Evolutionary conservation across 257 asterid species (phyloP).

Genomic region (Nicotiana benthamiana): DNA sequence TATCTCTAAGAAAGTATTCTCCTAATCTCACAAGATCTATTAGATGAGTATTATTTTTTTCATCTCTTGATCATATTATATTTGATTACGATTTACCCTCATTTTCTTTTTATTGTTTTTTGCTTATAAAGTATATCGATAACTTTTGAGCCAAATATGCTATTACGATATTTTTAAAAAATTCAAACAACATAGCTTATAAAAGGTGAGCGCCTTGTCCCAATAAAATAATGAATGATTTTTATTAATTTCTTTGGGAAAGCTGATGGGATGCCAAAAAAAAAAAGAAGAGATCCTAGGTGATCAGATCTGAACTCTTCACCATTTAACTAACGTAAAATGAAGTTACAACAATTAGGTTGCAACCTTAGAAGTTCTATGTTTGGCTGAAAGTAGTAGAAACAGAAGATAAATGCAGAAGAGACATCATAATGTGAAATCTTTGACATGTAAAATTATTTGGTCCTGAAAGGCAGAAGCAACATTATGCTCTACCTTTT

Average conservation of each 20-base stretch:
- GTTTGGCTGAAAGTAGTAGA: conserved; percentile 1
- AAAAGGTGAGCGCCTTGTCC: neutral
- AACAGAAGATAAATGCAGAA: neutral
- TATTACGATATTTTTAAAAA: too few species aligned
- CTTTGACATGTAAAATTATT: conserved; percentile 37
- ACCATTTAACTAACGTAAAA: neutral
- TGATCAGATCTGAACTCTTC: neutral
- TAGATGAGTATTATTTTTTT: too few species aligned
- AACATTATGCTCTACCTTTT: conserved; percentile 29
- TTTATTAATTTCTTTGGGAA: neutral
- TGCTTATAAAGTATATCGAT: too few species aligned
- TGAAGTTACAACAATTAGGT: neutral
- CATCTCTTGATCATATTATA: too few species aligned
- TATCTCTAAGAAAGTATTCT: too few species aligned
- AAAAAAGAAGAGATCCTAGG: too few species aligned
- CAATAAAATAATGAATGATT: neutral
- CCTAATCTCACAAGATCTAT: too few species aligned
- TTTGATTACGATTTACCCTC: too few species aligned
- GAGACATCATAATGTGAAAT: conserved; percentile 18
- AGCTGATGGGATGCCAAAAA: neutral
- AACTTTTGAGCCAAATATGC: too few species aligned
- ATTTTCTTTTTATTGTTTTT: too few species aligned
- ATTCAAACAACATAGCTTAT: too few species aligned
- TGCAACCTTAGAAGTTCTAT: neutral
- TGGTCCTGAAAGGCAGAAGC: conserved; percentile 35